Conservation (phyloP, 257 asterid genomes). For the Rubia yunnanensis region DNA sequence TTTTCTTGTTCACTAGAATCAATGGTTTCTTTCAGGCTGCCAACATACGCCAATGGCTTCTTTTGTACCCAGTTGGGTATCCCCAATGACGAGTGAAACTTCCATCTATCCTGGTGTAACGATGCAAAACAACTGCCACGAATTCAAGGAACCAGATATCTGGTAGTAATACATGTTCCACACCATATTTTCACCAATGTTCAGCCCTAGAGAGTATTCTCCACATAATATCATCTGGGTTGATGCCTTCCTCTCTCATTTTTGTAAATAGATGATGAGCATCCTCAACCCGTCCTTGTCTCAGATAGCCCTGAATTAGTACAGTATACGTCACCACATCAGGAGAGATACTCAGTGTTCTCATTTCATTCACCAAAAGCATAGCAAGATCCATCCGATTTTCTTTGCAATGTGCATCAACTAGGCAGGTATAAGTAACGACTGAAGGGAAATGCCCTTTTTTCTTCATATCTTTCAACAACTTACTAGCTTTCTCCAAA, state of each 20-base stretch:
- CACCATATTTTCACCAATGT: neutral
- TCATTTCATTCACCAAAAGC: conserved; percentile 32
- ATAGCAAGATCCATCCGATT: conserved; percentile 24
- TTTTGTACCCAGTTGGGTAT: no score
- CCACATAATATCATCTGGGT: conserved; percentile 21
- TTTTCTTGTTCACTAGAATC: conserved; percentile 62
- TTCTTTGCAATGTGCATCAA: conserved; percentile 37
- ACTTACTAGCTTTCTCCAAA: conserved; percentile 30
- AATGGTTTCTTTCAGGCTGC: conserved; percentile 63
- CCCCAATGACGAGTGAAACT: neutral
- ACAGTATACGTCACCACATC: conserved; percentile 36
- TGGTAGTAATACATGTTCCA: neutral
- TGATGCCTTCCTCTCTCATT: conserved; percentile 27
- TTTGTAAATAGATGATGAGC: conserved; percentile 22
- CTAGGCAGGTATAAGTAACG: conserved; percentile 54
- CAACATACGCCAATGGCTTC: conserved; percentile 40
- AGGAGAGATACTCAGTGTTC: conserved; percentile 20
- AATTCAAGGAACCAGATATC: neutral
- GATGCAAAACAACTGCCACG: neutral
- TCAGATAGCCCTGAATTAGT: conserved; percentile 32
- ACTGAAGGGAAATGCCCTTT: conserved; percentile 36
- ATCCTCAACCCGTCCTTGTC: conserved; percentile 24
- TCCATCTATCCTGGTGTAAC: neutral
- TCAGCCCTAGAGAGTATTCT: conserved; percentile 11
- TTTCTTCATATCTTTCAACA: conserved; percentile 38